Conservation (phyloP, 1,284 basidiomycete genomes). For the Cryptococcus jaspeensis region DNA sequence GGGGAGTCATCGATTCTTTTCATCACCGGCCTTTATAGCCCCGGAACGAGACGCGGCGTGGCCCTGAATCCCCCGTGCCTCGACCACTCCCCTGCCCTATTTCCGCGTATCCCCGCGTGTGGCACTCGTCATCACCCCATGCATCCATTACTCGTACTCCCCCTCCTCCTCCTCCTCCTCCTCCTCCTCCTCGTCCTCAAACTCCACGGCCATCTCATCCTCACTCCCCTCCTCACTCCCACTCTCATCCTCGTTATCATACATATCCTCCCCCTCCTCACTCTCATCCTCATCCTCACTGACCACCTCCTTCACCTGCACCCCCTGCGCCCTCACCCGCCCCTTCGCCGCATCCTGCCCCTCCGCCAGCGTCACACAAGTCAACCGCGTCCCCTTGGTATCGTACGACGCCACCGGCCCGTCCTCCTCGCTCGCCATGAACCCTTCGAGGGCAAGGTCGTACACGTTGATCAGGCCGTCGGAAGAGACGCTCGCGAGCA, state of each 20-base stretch:
- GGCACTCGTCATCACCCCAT: neutral
- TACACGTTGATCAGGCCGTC: slow-evolving; percentile 80
- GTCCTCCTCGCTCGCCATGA: slow-evolving; percentile 29
- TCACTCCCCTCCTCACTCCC: slow-evolving; percentile 34
- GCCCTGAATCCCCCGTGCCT: too few relatives aligned
- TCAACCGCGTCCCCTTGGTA: slow-evolving; percentile 78
- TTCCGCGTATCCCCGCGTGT: neutral
- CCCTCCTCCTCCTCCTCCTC: slow-evolving; percentile 20
- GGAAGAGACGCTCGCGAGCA: slow-evolving; percentile 73
- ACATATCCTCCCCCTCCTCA: slow-evolving; percentile 37
- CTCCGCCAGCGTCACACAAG: slow-evolving; percentile 69
- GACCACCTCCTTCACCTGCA: slow-evolving; percentile 33
- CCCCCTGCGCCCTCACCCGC: slow-evolving; percentile 50
- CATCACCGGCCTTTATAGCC: too few relatives aligned
- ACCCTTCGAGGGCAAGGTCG: slow-evolving; percentile 57
- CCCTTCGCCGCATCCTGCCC: slow-evolving; percentile 56
- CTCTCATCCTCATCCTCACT: slow-evolving; percentile 46
- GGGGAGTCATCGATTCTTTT: too few relatives aligned
- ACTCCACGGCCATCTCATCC: slow-evolving; percentile 51
- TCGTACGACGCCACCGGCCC: slow-evolving; percentile 70
- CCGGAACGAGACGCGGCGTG: too few relatives aligned
- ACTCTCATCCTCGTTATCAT: slow-evolving; percentile 19
- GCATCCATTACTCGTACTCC: slow-evolving; percentile 5
- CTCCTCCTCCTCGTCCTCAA: slow-evolving; percentile 22
- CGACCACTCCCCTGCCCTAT: too few relatives aligned